Evolutionary conservation across 2,329 filamentous ascomycete genomes (phyloP).

Genomic region (Fragosphaeria purpurea): DNA sequence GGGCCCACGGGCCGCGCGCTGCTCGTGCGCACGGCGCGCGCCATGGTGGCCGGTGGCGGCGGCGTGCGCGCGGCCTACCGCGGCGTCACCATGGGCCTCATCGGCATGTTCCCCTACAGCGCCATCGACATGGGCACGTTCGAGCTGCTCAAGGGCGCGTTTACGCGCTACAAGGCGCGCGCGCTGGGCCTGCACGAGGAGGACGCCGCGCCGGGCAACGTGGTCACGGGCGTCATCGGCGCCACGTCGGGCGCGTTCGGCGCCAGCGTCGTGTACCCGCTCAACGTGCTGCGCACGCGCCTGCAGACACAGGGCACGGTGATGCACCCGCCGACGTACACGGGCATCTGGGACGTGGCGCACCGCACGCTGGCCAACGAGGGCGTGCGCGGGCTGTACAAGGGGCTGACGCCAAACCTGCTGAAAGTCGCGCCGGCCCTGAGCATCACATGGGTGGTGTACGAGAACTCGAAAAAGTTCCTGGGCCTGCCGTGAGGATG

Average conservation of each 20-base stretch:
- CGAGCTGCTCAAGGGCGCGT: slow-evolving; percentile 74
- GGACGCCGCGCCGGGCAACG: slow-evolving; percentile 69
- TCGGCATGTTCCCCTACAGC: slow-evolving; percentile 97
- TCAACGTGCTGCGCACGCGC: slow-evolving; percentile 86
- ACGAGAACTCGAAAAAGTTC: slow-evolving; percentile 76
- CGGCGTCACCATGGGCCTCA: slow-evolving; percentile 81
- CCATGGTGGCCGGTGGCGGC: slow-evolving; percentile 73
- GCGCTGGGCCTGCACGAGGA: slow-evolving; percentile 66
- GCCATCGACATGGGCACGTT: slow-evolving; percentile 95
- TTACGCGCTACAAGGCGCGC: slow-evolving; percentile 61
- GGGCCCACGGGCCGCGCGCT: slow-evolving; percentile 76
- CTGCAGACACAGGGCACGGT: slow-evolving; percentile 89
- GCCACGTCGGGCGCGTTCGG: slow-evolving; percentile 86
- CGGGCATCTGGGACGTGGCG: slow-evolving; percentile 81
- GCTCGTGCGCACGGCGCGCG: slow-evolving; percentile 70
- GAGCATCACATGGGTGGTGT: slow-evolving; percentile 89
- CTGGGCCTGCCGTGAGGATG: slow-evolving; percentile 40
- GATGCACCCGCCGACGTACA: slow-evolving; percentile 86
- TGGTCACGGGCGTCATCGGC: slow-evolving; percentile 79
- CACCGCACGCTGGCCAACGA: slow-evolving; percentile 73
- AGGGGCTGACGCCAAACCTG: slow-evolving; percentile 87
- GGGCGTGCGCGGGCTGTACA: slow-evolving; percentile 80
- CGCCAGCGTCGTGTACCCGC: slow-evolving; percentile 85
- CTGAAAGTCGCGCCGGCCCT: slow-evolving; percentile 94
- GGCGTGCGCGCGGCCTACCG: slow-evolving; percentile 75